These are phyloP conservation scores for Acacia pycnantha DNA, from an alignment of 331 rosid species.

Conservation along the genomic window DNA sequence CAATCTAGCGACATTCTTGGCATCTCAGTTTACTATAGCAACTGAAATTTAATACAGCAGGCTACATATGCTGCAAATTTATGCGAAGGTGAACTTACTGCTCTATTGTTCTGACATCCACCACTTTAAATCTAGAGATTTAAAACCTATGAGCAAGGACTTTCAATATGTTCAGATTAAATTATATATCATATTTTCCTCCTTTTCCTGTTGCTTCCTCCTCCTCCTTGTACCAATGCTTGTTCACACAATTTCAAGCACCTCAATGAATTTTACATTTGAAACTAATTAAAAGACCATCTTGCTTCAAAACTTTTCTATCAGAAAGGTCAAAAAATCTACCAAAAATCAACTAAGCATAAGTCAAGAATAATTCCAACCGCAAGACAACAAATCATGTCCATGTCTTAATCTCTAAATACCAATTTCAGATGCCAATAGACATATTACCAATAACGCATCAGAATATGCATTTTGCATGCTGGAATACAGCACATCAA, in stretches of 20 bases:
- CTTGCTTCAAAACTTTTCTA: not conserved
- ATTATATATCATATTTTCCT: not conserved
- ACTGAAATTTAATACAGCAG: not conserved
- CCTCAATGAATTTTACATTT: constrained; percentile 17
- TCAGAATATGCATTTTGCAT: constrained; percentile 7
- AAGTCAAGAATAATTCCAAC: constrained; percentile 20
- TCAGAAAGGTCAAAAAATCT: constrained; percentile 9
- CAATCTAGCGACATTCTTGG: constrained; percentile 12
- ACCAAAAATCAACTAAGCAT: not conserved
- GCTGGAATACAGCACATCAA: constrained; percentile 10
- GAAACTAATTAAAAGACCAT: constrained; percentile 5
- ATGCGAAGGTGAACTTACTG: constrained; percentile 3
- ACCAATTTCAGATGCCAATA: constrained; percentile 1
- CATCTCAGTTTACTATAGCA: constrained; percentile 11
- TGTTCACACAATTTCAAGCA: not conserved
- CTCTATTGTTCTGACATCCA: constrained; percentile 4
- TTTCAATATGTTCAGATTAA: not conserved
- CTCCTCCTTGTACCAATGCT: not conserved
- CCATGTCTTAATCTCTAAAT: not conserved
- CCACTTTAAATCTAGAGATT: not conserved
- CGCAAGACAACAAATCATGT: not conserved
- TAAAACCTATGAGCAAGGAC: constrained; percentile 5
- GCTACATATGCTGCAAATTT: constrained; percentile 2
- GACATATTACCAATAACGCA: constrained; percentile 11
- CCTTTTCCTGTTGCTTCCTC: not conserved